These are phyloP conservation scores for Phytopythium cucurbitacearum DNA, from an alignment of 352 stramenopile genomes.

Conservation along the genomic window DNA sequence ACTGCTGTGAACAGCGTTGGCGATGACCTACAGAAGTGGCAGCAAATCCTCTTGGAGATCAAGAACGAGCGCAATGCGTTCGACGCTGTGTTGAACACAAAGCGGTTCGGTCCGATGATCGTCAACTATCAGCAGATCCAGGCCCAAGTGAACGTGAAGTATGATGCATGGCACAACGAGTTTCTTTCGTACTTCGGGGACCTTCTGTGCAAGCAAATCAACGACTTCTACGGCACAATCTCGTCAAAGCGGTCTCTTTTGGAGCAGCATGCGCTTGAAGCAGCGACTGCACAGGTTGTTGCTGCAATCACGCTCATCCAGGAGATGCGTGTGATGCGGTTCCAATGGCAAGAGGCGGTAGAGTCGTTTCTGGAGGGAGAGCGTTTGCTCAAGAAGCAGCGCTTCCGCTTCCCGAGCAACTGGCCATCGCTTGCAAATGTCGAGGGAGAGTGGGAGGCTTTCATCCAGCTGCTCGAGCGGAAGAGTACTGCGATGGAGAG, in stretches of 20 bases:
- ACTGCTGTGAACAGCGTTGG: conserved; percentile 91
- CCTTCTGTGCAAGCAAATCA: conserved; percentile 93
- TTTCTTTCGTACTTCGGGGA: conserved; percentile 94
- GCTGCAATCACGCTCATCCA: conserved; percentile 87
- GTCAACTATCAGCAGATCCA: conserved; percentile 93
- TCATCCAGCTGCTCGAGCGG: conserved; percentile 86
- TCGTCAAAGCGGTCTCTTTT: conserved; percentile 85
- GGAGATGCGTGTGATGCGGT: conserved; percentile 76
- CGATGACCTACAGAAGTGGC: conserved; percentile 95
- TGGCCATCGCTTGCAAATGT: conserved; percentile 97
- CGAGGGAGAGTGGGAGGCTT: conserved; percentile 95
- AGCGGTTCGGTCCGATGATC: conserved; percentile 85
- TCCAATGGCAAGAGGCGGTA: conserved; percentile 70
- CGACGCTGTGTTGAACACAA: conserved; percentile 89
- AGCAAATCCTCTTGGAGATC: conserved; percentile 96
- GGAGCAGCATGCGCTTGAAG: conserved; percentile 94
- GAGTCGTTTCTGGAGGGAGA: conserved; percentile 94
- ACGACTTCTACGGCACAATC: conserved; percentile 83
- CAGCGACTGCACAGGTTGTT: conserved; percentile 95
- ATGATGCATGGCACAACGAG: conserved; percentile 99
- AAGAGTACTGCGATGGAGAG: conserved; percentile 94
- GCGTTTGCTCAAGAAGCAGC: conserved; percentile 94
- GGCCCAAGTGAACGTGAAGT: conserved; percentile 96
- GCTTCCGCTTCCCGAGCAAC: conserved; percentile 92
- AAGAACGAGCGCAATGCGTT: conserved; percentile 94